Base-by-base conservation (phyloP, 108 stramenopile genomes). In the Schizochytrium sp. region DNA sequence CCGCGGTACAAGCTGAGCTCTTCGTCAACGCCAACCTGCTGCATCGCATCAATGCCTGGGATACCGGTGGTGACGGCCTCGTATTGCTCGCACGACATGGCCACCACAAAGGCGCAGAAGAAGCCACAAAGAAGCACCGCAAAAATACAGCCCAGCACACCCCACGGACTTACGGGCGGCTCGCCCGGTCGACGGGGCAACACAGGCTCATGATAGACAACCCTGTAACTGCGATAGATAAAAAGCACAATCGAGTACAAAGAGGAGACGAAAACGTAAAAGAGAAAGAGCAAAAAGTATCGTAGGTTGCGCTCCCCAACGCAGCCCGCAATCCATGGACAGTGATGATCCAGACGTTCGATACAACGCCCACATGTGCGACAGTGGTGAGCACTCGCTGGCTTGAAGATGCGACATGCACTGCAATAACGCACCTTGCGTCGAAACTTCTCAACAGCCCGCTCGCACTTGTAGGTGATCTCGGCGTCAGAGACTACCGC, bases 291-390 rank as follows among this genome's bases (percentile, higher is more conserved):
- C 58, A 99, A 87, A 94, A 99, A 99, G 91, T 97, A 97, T 93
- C 98, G 98, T 95, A 98, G 98, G 92, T 99, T 99, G 53, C 96
- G 95, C 87, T 98, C 95, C 60, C 98, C 99, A n/a, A 99, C 97
- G 92, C 98, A 98, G 93, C 99, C 98, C 94, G 98, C 98, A 48
- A 98, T 97, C 98, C 98, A 98, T 21, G 98, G 97, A 91, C 98
- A 98, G 90, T 94, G 93, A 88, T 94, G 94, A 28, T 83, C 76
- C 10, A 83, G 45, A 12, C 76, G 76, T 12, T 53, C 28, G 45
- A 83, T 53, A 45, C 76, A 83, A 6, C 76, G 45, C 48, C 76
- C 76, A 23, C 76, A 83, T 6, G 51, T 53, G 48, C 76, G 45
- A 1, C 76, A 83, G 51, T 83, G 76, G 28, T 83, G 76, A 43